A percentile compares a stretch with the other conserved stretches of the same genome.
Conservation (phyloP, 2,329 filamentous ascomycete species). For the Aspergillus sp. region DNA sequence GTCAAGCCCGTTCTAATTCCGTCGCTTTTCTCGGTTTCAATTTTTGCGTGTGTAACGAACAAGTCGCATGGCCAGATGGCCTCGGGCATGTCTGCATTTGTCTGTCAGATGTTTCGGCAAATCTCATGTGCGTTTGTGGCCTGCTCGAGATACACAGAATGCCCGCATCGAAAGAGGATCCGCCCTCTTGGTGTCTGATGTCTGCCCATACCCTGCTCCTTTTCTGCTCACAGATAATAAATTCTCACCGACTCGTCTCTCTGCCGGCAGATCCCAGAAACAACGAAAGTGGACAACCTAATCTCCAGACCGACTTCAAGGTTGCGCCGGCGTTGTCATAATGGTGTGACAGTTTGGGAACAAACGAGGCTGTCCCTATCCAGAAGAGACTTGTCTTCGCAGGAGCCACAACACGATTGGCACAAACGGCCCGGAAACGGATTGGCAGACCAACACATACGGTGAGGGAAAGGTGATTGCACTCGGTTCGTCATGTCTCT, state of each 20-base stretch:
- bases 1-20: neutral
- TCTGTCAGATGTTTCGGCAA: constrained; percentile 14
- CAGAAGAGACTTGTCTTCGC: constrained; percentile 14
- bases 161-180: constrained; percentile 2
- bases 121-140: constrained; percentile 18
- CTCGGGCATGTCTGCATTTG: constrained; percentile 15
- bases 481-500: constrained; percentile 14
- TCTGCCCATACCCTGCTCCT: constrained; percentile 1
- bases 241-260: constrained; percentile 20
- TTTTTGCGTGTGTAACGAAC: constrained; percentile 13
- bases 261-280: constrained; percentile 10
- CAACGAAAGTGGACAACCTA: neutral
- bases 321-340: constrained; percentile 20
- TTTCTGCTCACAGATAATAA: constrained; percentile 1
- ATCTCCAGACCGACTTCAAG: constrained; percentile 17
- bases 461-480: constrained; percentile 15
- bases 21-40: neutral
- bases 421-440: constrained; percentile 21
- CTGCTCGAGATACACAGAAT: constrained; percentile 6
- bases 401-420: constrained; percentile 22
- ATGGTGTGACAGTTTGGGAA: constrained; percentile 24
- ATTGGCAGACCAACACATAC: constrained; percentile 11
- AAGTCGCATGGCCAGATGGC: constrained; percentile 16
- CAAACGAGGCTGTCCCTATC: constrained; percentile 16
- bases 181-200: constrained; percentile 1